phyloP scores from a whole-genome alignment of 495 filamentous ascomycete genomes.

The Hypoxylon crocopeplum region DNA sequence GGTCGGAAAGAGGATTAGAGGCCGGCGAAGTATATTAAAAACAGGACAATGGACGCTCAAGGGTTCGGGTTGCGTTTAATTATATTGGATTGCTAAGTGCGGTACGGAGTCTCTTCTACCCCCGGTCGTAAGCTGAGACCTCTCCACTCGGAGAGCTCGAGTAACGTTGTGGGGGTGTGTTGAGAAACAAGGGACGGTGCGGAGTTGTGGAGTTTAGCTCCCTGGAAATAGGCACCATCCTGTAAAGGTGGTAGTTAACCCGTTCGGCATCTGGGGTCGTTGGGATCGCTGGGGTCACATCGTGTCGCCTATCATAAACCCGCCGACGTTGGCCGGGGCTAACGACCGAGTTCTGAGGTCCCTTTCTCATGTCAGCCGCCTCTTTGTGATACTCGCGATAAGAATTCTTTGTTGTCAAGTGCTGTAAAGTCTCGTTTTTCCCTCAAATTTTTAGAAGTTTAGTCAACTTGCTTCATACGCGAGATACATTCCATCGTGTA shows the following conservation, averaged over 20 bases:
- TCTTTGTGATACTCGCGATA: constrained; percentile 14
- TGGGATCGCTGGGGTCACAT: no score
- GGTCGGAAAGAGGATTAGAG: neutral
- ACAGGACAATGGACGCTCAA: neutral
- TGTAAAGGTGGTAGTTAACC: no score
- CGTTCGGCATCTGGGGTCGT: constrained; percentile 18
- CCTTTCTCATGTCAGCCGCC: constrained; percentile 24
- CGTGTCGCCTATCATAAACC: neutral
- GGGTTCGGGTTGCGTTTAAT: neutral
- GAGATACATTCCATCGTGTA: constrained; percentile 2
- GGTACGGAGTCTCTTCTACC: constrained; percentile 14
- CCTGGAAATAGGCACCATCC: neutral
- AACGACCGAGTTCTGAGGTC: neutral
- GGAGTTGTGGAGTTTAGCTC: constrained; percentile 4
- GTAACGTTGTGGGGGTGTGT: neutral
- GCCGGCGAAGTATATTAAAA: neutral
- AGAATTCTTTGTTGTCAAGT: constrained; percentile 8
- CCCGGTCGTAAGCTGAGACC: neutral
- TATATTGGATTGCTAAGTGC: neutral
- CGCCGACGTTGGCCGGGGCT: constrained; percentile 23
- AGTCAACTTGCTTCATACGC: no score
- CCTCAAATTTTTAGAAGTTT: no score
- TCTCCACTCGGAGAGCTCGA: neutral
- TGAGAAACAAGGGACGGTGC: neutral
- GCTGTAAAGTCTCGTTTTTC: constrained; percentile 5